Conservation (phyloP, 2,329 filamentous ascomycete species). For the Zalaria sp. region DNA sequence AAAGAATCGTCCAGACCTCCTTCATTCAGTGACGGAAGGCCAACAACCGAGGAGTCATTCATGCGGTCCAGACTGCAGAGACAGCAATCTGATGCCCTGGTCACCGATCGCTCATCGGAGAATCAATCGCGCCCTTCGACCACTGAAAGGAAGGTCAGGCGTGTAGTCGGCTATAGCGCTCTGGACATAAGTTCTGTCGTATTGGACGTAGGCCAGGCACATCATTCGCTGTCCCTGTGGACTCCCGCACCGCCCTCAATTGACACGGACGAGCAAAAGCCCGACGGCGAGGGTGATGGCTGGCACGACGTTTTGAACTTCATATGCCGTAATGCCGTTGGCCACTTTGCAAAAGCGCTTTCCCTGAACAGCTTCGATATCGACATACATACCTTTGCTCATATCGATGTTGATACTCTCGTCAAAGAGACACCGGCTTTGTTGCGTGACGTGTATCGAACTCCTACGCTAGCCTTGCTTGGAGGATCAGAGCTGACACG, state of each 20-base stretch:
- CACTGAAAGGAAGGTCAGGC: slow-evolving; percentile 38
- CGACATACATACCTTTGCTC: slow-evolving; percentile 63
- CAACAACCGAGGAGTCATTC: slow-evolving; percentile 2
- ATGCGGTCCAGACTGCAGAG: slow-evolving; percentile 1
- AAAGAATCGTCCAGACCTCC: slow-evolving; percentile 12
- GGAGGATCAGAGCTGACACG: slow-evolving; percentile 76
- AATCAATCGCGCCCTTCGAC: neutral
- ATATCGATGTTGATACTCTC: slow-evolving; percentile 63
- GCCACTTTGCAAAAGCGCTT: slow-evolving; percentile 41
- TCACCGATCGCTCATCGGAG: neutral
- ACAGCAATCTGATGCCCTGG: slow-evolving; percentile 3
- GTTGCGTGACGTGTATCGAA: slow-evolving; percentile 66
- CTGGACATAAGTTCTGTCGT: slow-evolving; percentile 63
- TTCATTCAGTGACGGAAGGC: slow-evolving; percentile 1
- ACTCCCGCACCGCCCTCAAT: slow-evolving; percentile 5
- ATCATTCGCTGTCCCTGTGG: slow-evolving; percentile 5
- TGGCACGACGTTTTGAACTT: slow-evolving; percentile 63
- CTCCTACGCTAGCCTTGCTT: slow-evolving; percentile 83
- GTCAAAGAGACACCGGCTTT: slow-evolving; percentile 80
- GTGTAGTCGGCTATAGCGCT: slow-evolving; percentile 63
- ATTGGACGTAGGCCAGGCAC: slow-evolving; percentile 28
- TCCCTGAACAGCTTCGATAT: slow-evolving; percentile 43
- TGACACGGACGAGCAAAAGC: slow-evolving; percentile 11
- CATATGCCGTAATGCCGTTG: slow-evolving; percentile 58
- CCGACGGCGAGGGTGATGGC: slow-evolving; percentile 45